These are phyloP conservation scores for Amaranthus palmeri DNA, from an alignment of 148 eudicot genomes.

Conservation along the genomic window DNA sequence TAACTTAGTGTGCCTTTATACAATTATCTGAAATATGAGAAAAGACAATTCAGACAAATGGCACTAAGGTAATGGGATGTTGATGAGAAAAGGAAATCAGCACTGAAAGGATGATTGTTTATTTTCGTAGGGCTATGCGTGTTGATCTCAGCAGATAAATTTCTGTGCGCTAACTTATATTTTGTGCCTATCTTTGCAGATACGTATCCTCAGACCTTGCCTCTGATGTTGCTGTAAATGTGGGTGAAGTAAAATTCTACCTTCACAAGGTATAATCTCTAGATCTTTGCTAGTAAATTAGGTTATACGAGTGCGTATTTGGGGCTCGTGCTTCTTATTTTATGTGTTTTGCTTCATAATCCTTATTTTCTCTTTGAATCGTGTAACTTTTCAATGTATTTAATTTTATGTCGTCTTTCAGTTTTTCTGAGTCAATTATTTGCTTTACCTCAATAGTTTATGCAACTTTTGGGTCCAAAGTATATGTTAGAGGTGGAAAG, in stretches of 20 bases:
- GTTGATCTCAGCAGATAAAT: not conserved
- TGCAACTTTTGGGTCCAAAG: too few species aligned
- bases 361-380: not conserved
- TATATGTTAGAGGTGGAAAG: too few species aligned
- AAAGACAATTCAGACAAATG: not conserved
- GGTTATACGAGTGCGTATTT: not conserved
- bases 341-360: not conserved
- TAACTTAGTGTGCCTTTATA: not conserved
- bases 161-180: not conserved
- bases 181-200: slow-evolving; percentile 37
- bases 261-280: slow-evolving; percentile 60
- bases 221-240: slow-evolving; percentile 50
- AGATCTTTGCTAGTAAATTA: not conserved
- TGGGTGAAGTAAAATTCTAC: slow-evolving; percentile 52
- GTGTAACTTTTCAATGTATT: not conserved
- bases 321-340: not conserved
- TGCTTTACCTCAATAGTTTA: too few species aligned
- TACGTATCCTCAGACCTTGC: slow-evolving; percentile 63
- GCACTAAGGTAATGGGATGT: too few species aligned
- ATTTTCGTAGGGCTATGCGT: not conserved
- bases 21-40: not conserved
- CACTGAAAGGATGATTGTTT: not conserved
- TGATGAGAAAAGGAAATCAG: too few species aligned
- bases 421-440: not conserved
- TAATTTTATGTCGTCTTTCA: not conserved